Conservation (phyloP, 2,329 filamentous ascomycete genomes). For the Aurifilum marmelostoma region DNA sequence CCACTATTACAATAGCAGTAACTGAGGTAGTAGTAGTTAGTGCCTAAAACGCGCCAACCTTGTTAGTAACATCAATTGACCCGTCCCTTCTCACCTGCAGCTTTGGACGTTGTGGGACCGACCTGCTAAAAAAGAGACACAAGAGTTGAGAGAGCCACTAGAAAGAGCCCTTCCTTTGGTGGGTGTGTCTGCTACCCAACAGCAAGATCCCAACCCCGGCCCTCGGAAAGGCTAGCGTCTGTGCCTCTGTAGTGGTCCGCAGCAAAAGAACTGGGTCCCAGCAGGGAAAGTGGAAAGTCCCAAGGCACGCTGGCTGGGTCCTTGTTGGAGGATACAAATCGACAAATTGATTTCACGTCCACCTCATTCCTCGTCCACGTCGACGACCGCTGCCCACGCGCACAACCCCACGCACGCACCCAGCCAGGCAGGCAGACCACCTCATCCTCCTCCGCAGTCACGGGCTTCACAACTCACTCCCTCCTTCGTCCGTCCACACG, state of each 20-base stretch:
- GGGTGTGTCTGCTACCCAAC: neutral
- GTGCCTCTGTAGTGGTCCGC: neutral
- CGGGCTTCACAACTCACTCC: neutral
- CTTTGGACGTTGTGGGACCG: neutral
- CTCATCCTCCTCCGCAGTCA: neutral
- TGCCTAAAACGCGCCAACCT: neutral
- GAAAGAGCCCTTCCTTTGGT: neutral
- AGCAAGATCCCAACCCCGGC: conserved; percentile 2
- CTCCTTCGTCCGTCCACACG: neutral
- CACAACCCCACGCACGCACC: neutral
- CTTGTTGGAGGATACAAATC: conserved; percentile 1
- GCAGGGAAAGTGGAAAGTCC: neutral
- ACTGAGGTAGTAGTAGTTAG: conserved; percentile 1
- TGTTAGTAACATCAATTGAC: neutral
- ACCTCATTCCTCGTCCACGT: conserved; percentile 10
- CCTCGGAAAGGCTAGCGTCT: conserved; percentile 4
- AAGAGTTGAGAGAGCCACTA: no score
- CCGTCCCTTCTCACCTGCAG: neutral
- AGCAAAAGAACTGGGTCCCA: neutral
- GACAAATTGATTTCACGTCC: neutral
- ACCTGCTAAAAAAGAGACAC: neutral
- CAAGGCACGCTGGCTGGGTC: neutral
- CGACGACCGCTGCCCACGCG: conserved; percentile 8
- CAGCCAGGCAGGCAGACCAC: neutral
- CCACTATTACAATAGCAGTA: neutral